Conservation (phyloP, 208 protist species). For the Vickermania spadyakhi region DNA sequence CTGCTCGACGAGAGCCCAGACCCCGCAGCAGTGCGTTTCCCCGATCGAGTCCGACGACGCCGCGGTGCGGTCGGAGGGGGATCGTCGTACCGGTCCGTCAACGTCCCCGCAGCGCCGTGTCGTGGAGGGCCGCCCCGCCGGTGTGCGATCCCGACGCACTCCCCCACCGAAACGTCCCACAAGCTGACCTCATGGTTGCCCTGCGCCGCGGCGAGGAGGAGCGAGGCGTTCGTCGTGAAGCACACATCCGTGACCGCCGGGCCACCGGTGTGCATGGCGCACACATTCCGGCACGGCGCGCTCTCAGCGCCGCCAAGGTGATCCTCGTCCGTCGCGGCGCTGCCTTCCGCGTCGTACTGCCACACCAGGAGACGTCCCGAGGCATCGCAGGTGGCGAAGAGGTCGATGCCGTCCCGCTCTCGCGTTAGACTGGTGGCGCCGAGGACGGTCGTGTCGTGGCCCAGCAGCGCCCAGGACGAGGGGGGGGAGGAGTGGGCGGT, state of each 20-base stretch:
- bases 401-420: conserved; percentile 2
- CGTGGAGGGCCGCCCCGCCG: conserved; percentile 3
- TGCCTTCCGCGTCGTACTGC: conserved; percentile 8
- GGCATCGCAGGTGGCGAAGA: conserved; percentile 55
- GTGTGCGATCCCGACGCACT: conserved; percentile 15
- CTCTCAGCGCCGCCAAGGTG: background rate
- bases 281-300: conserved; percentile 23
- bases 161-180: conserved; percentile 57
- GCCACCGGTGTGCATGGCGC: conserved; percentile 39
- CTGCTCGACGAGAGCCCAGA: too few species aligned
- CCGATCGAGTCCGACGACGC: background rate
- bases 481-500: too few species aligned
- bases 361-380: conserved; percentile 54
- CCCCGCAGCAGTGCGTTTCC: background rate
- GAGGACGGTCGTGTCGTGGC: conserved; percentile 54
- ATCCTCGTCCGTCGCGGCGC: conserved; percentile 7
- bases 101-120: background rate
- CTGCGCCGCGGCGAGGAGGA: conserved; percentile 41
- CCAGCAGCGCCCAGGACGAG: conserved; percentile 27
- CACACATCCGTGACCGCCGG: conserved; percentile 40
- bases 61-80: background rate
- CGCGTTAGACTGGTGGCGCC: conserved; percentile 13
- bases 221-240: conserved; percentile 21
- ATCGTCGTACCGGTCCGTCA: background rate
- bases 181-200: conserved; percentile 49